Percentiles rank a stretch among this genome's conserved stretches.
phyloP scores from a whole-genome alignment of 2,329 filamentous ascomycete species.

The Cladophialophora exuberans region DNA sequence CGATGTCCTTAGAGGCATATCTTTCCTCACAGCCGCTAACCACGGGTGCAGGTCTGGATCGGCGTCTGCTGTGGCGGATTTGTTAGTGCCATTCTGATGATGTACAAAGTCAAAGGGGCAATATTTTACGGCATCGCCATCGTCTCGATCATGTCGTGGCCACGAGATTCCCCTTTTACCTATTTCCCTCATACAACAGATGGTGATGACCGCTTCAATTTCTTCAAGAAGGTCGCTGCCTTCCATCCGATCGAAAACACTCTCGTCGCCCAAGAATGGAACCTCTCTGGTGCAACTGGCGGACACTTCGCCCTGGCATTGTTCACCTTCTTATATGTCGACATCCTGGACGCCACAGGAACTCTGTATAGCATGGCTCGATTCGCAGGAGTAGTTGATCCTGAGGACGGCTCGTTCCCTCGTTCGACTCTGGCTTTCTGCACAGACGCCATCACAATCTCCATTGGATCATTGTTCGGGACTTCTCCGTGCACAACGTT shows the following conservation, averaged over 20 bases:
- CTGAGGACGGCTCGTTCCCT: slow-evolving; percentile 83
- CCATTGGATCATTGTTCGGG: slow-evolving; percentile 77
- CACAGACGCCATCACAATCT: slow-evolving; percentile 78
- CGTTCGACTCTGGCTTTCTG: slow-evolving; percentile 81
- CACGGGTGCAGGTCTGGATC: slow-evolving; percentile 59
- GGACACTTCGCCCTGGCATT: slow-evolving; percentile 80
- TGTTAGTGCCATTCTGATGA: slow-evolving; percentile 76
- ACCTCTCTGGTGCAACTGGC: slow-evolving; percentile 67
- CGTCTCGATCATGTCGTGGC: slow-evolving; percentile 88
- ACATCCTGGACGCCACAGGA: slow-evolving; percentile 83
- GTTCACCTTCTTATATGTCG: slow-evolving; percentile 87
- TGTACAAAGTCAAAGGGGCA: slow-evolving; percentile 84
- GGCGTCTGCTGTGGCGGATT: slow-evolving; percentile 86
- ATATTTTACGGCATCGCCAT: slow-evolving; percentile 81
- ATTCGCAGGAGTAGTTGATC: slow-evolving; percentile 78
- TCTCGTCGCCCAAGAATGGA: slow-evolving; percentile 74
- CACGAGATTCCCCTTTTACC: slow-evolving; percentile 72
- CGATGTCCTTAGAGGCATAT: not conserved
- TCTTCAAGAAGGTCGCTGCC: slow-evolving; percentile 84
- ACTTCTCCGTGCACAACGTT: slow-evolving; percentile 82
- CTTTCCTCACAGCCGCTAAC: not conserved
- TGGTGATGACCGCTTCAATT: slow-evolving; percentile 74
- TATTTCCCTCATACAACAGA: slow-evolving; percentile 75
- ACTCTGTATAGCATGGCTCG: slow-evolving; percentile 89
- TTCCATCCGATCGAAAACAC: slow-evolving; percentile 76